phyloP scores from a whole-genome alignment of 306 rosid species.

The Cucumis hystrix region DNA sequence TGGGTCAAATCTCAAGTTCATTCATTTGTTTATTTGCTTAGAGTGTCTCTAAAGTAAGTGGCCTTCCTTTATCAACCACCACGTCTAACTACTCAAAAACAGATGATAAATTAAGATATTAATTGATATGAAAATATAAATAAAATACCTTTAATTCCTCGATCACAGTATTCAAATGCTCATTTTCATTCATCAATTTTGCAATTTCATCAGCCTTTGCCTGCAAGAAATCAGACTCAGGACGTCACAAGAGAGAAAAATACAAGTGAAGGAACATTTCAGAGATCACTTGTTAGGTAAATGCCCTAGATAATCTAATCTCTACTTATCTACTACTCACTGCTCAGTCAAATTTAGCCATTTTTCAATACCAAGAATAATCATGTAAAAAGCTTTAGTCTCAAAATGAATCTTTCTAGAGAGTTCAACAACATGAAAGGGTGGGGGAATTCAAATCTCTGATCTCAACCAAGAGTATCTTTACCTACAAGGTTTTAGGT shows the following conservation, averaged over 20 bases:
- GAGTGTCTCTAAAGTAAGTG: not conserved
- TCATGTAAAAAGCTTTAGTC: not conserved
- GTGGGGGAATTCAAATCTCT: not conserved
- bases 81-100: not conserved
- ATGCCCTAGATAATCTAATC: not conserved
- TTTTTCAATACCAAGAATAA: not conserved
- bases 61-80: not conserved
- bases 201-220: slow-evolving; percentile 98
- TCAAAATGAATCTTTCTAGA: not conserved
- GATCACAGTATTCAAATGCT: slow-evolving; percentile 53
- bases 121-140: not conserved
- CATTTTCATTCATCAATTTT: slow-evolving; percentile 91
- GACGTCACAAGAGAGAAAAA: not conserved
- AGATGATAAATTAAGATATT: not conserved
- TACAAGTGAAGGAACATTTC: not conserved
- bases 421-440: not conserved
- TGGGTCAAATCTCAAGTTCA: not conserved
- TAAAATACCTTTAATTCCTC: slow-evolving; percentile 70
- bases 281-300: not conserved
- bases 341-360: not conserved
- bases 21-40: not conserved
- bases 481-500: slow-evolving; percentile 6
- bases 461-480: not conserved
- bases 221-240: slow-evolving; percentile 22
- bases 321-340: not conserved